A percentile compares a stretch with the other conserved stretches of the same genome.
Evolutionary conservation across 2,329 filamentous ascomycete genomes (phyloP).

Genomic region (Aureobasidium mangrovei): DNA sequence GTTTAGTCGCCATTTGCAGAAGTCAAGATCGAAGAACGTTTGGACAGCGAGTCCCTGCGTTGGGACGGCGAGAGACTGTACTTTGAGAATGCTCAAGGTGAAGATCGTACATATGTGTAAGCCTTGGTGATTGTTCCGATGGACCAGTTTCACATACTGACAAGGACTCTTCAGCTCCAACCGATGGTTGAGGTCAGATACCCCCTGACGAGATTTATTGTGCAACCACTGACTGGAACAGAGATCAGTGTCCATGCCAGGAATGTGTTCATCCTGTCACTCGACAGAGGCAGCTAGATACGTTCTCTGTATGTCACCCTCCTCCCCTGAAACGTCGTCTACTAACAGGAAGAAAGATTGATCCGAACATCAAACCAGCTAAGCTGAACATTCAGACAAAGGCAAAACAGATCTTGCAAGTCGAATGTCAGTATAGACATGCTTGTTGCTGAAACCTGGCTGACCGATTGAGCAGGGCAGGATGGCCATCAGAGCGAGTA

Average conservation of each 20-base stretch:
- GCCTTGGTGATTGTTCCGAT: neutral
- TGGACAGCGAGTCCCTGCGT: constrained; percentile 1
- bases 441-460: no score
- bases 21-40: neutral
- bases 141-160: neutral
- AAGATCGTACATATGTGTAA: constrained; percentile 9
- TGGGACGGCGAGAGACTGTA: constrained; percentile 12
- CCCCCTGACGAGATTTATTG: neutral
- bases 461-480: constrained; percentile 1
- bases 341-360: constrained; percentile 3
- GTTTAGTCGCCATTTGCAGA: constrained; percentile 8
- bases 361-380: constrained; percentile 1
- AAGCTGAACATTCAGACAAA: constrained; percentile 4
- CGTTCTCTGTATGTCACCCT: constrained; percentile 3
- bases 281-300: constrained; percentile 16
- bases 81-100: constrained; percentile 1
- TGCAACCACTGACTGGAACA: neutral
- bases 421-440: constrained; percentile 12
- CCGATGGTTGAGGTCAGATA: constrained; percentile 11
- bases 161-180: neutral
- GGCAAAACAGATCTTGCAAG: constrained; percentile 1
- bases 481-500: constrained; percentile 17
- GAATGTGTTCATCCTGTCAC: constrained; percentile 17
- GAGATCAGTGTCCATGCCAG: constrained; percentile 16
- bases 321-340: neutral